Conservation (phyloP, 75 land plant genomes). For the Pseudotsuga menziesii region DNA sequence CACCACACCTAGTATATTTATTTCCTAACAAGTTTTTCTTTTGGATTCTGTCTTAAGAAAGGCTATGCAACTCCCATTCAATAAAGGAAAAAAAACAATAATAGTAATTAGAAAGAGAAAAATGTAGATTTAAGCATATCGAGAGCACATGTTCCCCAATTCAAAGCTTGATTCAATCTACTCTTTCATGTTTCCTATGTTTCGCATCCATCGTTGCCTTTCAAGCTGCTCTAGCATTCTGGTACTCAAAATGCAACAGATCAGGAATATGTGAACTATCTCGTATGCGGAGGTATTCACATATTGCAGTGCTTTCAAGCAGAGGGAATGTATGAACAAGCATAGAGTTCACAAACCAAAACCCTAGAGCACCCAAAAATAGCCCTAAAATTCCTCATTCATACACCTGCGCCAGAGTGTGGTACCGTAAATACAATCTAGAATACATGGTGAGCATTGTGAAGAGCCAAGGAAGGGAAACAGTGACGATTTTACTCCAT, state of each 20-base stretch:
- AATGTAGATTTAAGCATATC: too few relatives aligned
- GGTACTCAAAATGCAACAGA: conserved; percentile 86
- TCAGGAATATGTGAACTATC: conserved; percentile 81
- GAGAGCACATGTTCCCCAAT: too few relatives aligned
- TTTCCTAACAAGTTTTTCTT: too few relatives aligned
- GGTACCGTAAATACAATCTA: conserved; percentile 90
- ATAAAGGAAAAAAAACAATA: too few relatives aligned
- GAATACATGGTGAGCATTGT: conserved; percentile 81
- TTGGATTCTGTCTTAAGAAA: too few relatives aligned
- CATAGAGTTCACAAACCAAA: conserved; percentile 51
- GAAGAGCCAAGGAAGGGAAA: conserved; percentile 45
- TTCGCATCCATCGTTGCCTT: conserved; percentile 20
- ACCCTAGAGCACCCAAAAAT: conserved; percentile 63
- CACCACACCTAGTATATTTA: too few relatives aligned
- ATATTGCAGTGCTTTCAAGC: conserved; percentile 63
- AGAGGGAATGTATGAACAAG: conserved; percentile 47
- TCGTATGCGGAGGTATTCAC: conserved; percentile 63
- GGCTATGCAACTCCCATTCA: too few relatives aligned
- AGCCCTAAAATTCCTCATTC: conserved; percentile 38
- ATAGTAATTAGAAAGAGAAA: too few relatives aligned
- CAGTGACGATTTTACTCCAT: neutral
- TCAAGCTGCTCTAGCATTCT: conserved; percentile 73
- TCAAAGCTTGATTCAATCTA: conserved; percentile 8
- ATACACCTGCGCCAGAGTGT: conserved; percentile 72
- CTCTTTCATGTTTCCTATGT: conserved; percentile 7